Conservation (phyloP, 345 rosid genomes). For the Conringia planisiliqua region DNA sequence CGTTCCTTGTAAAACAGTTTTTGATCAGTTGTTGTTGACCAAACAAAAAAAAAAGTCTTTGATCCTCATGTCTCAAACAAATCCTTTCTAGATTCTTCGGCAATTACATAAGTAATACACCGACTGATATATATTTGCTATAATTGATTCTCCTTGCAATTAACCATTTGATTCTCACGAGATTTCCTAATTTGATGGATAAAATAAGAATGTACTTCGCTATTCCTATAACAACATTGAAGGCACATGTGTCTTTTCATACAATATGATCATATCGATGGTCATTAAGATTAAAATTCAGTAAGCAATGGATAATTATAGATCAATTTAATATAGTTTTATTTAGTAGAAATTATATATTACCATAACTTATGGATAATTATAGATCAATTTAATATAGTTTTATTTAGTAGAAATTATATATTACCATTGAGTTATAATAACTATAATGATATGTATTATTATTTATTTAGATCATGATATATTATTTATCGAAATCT, state of each 20-base stretch:
- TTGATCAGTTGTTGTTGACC: not conserved
- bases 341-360: too few species aligned
- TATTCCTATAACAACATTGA: not conserved
- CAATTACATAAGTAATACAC: not conserved
- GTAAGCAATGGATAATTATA: not conserved
- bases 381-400: not conserved
- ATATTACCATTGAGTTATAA: too few species aligned
- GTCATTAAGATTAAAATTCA: not conserved
- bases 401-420: too few species aligned
- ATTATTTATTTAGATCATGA: too few species aligned
- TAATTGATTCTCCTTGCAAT: not conserved
- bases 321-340: not conserved
- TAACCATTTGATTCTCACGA: not conserved
- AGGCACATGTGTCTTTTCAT: not conserved
- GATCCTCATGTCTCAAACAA: not conserved
- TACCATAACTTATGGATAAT: not conserved
- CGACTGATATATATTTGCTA: not conserved
- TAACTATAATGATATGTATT: too few species aligned
- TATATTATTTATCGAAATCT: too few species aligned
- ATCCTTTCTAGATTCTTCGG: not conserved
- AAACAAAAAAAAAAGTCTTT: not conserved
- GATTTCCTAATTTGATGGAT: not conserved
- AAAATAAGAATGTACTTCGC: not conserved
- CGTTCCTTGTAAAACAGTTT: not conserved
- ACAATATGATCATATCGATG: not conserved